Evolutionary conservation across 371 early-diverging fungal genomes (phyloP).

Genomic region (Zychaea mexicana): DNA sequence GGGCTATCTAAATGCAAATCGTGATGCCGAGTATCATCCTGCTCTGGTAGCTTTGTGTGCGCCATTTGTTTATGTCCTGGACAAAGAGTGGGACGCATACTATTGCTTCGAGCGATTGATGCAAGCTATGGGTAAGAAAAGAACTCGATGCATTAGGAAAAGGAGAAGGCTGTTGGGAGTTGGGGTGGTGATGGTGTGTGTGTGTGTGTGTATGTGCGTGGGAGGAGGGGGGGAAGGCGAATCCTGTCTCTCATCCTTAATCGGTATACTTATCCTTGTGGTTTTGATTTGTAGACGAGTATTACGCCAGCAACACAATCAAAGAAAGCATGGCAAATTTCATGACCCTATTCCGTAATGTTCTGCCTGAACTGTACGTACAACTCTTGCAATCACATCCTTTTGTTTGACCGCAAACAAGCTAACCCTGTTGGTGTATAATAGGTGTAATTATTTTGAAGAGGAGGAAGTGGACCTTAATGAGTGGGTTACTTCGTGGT

Average conservation of each 20-base stretch:
- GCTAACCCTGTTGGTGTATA: neutral
- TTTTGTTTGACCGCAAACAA: neutral
- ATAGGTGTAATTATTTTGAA: constrained; percentile 83
- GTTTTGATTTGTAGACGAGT: constrained; percentile 55
- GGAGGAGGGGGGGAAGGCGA: neutral
- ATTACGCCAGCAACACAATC: constrained; percentile 55
- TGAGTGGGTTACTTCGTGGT: constrained; percentile 92
- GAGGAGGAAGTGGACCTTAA: constrained; percentile 93
- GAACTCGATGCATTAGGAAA: no score
- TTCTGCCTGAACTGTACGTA: constrained; percentile 68
- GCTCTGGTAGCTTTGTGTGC: constrained; percentile 81
- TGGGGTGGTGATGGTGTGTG: neutral
- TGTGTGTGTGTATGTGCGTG: neutral
- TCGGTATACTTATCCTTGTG: constrained; percentile 3
- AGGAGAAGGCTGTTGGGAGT: neutral
- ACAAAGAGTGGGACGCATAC: constrained; percentile 80
- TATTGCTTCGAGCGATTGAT: constrained; percentile 80
- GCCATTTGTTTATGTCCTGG: constrained; percentile 78
- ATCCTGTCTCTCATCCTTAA: neutral
- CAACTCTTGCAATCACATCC: no score
- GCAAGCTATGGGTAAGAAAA: constrained; percentile 61
- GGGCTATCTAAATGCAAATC: constrained; percentile 80
- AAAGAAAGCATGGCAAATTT: constrained; percentile 80
- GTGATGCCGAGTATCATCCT: constrained; percentile 76
- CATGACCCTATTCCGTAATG: constrained; percentile 74